These are phyloP conservation scores for Quercus lobata DNA, from an alignment of 331 rosid genomes.

Conservation along the genomic window DNA sequence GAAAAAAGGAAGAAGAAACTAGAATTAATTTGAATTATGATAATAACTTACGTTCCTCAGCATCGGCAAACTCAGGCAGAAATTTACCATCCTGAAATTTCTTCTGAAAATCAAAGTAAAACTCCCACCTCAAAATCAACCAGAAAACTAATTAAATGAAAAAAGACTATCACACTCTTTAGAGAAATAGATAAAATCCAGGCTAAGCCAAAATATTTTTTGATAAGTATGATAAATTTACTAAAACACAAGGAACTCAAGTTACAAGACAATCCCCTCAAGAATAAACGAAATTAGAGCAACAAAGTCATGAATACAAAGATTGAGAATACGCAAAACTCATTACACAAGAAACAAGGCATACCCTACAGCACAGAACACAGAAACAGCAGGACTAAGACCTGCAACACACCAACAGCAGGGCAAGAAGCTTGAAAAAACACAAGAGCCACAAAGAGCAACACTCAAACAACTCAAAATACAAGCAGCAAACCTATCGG, in stretches of 20 bases:
- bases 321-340: not conserved
- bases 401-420: too few species aligned
- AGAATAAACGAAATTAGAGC: not conserved
- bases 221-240: not conserved
- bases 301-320: not conserved
- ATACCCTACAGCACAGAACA: too few species aligned
- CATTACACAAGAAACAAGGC: too few species aligned
- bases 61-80: conserved; percentile 86
- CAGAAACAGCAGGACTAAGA: too few species aligned
- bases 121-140: conserved; percentile 20
- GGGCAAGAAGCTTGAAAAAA: too few species aligned
- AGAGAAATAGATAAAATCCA: not conserved
- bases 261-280: not conserved
- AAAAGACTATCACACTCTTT: not conserved
- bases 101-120: conserved; percentile 49
- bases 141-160: not conserved
- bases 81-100: conserved; percentile 56
- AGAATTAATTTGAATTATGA: conserved; percentile 1
- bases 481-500: too few species aligned
- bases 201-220: not conserved
- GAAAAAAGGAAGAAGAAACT: not conserved
- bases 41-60: conserved; percentile 55
- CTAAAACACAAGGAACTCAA: not conserved
- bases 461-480: too few species aligned
- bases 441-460: too few species aligned